These are phyloP conservation scores for Chloropicon primus DNA, from an alignment of 139 green algal genomes.

Conservation along the genomic window DNA sequence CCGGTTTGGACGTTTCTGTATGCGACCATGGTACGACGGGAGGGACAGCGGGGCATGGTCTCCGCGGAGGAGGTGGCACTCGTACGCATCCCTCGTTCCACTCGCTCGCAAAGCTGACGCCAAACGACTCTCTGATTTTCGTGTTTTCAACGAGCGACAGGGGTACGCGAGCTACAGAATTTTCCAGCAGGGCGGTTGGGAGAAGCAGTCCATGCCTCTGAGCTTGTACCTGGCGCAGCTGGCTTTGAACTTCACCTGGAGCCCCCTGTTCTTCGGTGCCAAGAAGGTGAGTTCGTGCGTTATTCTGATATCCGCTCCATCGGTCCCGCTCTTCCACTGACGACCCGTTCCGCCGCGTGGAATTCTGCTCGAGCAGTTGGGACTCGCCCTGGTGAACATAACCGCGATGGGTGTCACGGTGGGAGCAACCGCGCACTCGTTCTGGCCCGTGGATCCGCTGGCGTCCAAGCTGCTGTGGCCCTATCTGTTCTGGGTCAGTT, in stretches of 20 bases:
- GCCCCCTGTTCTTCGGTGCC: neutral
- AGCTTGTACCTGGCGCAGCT: neutral
- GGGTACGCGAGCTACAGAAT: neutral
- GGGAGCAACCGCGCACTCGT: neutral
- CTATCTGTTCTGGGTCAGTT: neutral
- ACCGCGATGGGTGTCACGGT: neutral
- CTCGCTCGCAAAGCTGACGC: neutral
- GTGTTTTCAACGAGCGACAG: too few relatives aligned
- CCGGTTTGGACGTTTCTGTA: neutral
- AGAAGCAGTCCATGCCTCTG: neutral
- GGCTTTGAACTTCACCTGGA: neutral
- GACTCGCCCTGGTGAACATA: neutral
- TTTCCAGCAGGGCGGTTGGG: neutral
- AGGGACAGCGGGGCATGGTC: too few relatives aligned
- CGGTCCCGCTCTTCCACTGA: too few relatives aligned
- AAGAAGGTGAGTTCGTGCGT: too few relatives aligned
- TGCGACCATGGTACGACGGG: neutral
- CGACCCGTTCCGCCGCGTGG: too few relatives aligned
- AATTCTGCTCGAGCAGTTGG: too few relatives aligned
- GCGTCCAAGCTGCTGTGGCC: neutral
- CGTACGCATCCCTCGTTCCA: neutral
- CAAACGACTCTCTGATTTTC: too few relatives aligned
- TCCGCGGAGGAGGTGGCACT: too few relatives aligned
- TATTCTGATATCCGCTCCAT: too few relatives aligned
- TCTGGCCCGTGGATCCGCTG: neutral